Base-by-base conservation (phyloP, 73 alveolate genomes). In the Stentor coeruleus region DNA sequence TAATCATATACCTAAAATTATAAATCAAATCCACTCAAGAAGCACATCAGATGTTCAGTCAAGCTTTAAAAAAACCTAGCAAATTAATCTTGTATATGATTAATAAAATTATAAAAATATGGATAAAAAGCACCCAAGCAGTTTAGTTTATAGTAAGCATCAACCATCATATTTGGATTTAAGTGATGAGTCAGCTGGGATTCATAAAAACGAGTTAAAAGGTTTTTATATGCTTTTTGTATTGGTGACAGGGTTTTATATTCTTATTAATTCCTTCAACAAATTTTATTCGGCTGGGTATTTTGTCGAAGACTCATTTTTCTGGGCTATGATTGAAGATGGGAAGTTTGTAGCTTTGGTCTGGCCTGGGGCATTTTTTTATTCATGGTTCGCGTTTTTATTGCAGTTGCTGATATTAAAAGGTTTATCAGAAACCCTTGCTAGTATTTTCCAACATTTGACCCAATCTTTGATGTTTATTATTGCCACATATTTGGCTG, bases 311-410 rank as follows among this genome's bases (percentile, higher is more conserved):
- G 79, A 85, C 0, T 55, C 60, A 15, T 42, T 85, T 3, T 85
- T 76, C 40, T 31, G n/a, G n/a, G 33, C 42, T 38, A 58, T 85
- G 72, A 55, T 66, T 37, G 82, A 59, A 49, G 91, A 85, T 85
- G 39, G 77, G 55, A 42, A 77, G 33, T 74, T 85, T 75, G 81
- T 85, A 28, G 59, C 81, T 3, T 42, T 85, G 38, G 81, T 85
- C 0, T 85, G 91, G 91, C 91, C 91, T 3, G 41, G 74, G 59
- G 77, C n/a, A n/a, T n/a, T 80, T 81, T 85, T 66, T 82, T 85
- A 85, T 85, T 58, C 84, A 75, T 83, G 82, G 30, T 42, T 81
- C 36, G 91, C 73, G 85, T 3, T 82, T 86, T 40, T 57, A 76
- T 33, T 42, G 73, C 26, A 75, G 74, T 72, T 59, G 60, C 20